phyloP scores from a whole-genome alignment of 352 stramenopile genomes.

The Pelagophyceae sp. region DNA sequence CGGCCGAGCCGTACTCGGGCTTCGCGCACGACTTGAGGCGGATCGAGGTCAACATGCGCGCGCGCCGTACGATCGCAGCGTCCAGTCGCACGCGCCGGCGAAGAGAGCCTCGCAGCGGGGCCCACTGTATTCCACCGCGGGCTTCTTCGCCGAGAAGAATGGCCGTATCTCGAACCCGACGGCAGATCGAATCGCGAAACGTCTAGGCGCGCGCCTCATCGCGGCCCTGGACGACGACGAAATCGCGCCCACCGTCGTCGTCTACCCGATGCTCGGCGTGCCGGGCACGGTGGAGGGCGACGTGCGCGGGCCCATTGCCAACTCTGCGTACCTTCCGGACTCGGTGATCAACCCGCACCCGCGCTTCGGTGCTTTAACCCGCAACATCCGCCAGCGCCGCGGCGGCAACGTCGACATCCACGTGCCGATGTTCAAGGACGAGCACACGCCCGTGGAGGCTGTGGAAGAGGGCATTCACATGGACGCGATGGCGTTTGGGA shows the following conservation, averaged over 20 bases:
- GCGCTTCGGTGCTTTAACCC: constrained; percentile 91
- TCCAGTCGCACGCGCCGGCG: too few relatives aligned
- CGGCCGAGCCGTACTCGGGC: constrained; percentile 77
- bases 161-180: too few relatives aligned
- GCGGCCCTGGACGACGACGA: constrained; percentile 83
- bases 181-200: too few relatives aligned
- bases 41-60: constrained; percentile 94
- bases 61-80: too few relatives aligned
- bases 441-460: constrained; percentile 58
- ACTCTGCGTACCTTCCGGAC: constrained; percentile 94
- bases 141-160: too few relatives aligned
- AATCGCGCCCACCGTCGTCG: constrained; percentile 88
- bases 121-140: too few relatives aligned
- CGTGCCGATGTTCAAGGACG: constrained; percentile 70
- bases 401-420: constrained; percentile 74
- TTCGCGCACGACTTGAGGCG: constrained; percentile 86
- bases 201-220: constrained; percentile 81
- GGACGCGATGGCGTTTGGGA: constrained; percentile 99
- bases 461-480: constrained; percentile 90
- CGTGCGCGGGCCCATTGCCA: constrained; percentile 61
- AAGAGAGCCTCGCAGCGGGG: too few relatives aligned
- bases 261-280: constrained; percentile 91
- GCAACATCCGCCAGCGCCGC: constrained; percentile 92
- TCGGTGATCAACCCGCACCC: constrained; percentile 97
- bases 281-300: constrained; percentile 71